Conservation (phyloP, 192 early-diverging fungal genomes). For the Ambispora gerdemannii region DNA sequence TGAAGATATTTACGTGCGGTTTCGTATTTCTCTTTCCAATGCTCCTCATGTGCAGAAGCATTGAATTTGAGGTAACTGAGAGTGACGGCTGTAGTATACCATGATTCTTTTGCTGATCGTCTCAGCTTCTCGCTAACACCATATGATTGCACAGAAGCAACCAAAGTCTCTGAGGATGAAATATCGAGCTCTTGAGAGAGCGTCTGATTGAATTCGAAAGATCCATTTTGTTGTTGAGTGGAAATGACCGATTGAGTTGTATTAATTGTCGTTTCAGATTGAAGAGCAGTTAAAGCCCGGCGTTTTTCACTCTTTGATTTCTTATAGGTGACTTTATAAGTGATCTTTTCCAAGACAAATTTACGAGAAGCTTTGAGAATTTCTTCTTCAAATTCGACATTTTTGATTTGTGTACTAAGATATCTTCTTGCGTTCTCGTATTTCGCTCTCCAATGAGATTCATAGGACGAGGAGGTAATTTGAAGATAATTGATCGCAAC, state of each 20-base stretch:
- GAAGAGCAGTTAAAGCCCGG: not conserved
- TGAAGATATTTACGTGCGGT: not conserved
- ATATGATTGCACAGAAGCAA: not conserved
- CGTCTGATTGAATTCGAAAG: not conserved
- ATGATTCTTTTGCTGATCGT: not conserved
- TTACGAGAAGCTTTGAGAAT: not conserved
- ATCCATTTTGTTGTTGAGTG: not conserved
- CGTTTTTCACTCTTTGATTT: not conserved
- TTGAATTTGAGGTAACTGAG: not conserved
- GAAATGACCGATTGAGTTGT: not conserved
- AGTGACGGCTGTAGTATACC: not conserved
- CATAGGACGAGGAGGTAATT: not conserved
- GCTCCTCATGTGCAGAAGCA: not conserved
- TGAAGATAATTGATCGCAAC: conserved; percentile 1
- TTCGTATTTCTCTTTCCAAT: conserved; percentile 22
- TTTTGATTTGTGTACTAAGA: conserved; percentile 7
- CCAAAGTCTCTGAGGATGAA: not conserved
- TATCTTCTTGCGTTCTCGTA: not conserved
- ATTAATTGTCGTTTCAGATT: no score
- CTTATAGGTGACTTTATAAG: not conserved
- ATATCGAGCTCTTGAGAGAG: not conserved
- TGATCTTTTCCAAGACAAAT: not conserved
- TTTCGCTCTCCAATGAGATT: not conserved
- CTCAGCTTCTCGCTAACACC: not conserved
- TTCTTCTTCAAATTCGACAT: conserved; percentile 7